Evolutionary conservation across 352 stramenopile genomes (phyloP), one percentile per base, ranked within the genome.

Genomic region (Globisporangium okanoganense): DNA sequence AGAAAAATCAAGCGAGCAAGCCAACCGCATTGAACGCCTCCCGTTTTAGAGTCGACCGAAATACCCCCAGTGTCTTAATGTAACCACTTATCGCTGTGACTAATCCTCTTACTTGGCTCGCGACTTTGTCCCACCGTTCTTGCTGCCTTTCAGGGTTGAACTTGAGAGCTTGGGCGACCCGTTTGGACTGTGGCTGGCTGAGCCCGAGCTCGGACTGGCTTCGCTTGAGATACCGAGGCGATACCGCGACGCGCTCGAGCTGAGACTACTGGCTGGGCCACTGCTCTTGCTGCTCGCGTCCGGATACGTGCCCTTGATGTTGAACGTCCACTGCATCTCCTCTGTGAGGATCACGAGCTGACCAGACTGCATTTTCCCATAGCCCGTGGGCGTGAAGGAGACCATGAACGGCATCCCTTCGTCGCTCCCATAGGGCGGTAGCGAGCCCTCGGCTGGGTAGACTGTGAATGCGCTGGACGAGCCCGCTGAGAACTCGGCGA

Each of bases 281-380:
- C 58, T 77, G 31, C 48, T 58, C 59, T 72, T 79, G 60, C 72
- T 83, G 14, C 50, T 72, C 0, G 70, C 70, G 50, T 94, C 84
- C 0, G 91, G 90, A 40, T 95, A 95, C 13, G 75, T 87, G 20
- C 90, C 90, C 54, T 92, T 92, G 25, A 97, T 82, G 27, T 96
- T 89, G 71, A 97, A 97, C 40, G 84, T 96, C 91, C 91, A 97
- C 70, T 96, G 89, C 86, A 96, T 96, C 48, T 97, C 89, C 44
- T 96, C 87, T 0, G 91, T 97, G 25, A 73, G 45, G 38, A 98
- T 94, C 18, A 96, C 61, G 18, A 98, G 75, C 44, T 94, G 85
- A 0, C 86, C 92, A 0, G 81, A 93, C 65, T 95, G 82, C 74
- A 94, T 91, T 58, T 96, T 96, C 50, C 92, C 92, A 59, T 98